A percentile compares a stretch with the other conserved stretches of the same genome.
Conservation (phyloP, 768 basidiomycete genomes). For the Hericium alpestre region DNA sequence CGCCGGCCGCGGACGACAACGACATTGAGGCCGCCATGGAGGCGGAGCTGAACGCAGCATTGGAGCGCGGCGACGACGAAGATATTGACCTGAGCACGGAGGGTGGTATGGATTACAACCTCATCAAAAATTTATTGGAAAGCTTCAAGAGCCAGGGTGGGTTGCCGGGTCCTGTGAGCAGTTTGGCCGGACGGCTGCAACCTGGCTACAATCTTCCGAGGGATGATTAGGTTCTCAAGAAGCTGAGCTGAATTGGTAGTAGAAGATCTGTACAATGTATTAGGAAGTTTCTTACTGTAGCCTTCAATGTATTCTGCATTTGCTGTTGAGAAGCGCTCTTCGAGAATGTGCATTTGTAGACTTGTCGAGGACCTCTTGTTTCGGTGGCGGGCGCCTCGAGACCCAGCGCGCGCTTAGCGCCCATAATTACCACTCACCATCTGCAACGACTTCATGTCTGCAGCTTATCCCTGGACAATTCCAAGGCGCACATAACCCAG, state of each 20-base stretch:
- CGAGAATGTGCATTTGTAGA: too few relatives aligned
- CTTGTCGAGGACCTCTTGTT: too few relatives aligned
- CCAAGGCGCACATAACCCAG: neutral
- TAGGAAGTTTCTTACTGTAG: too few relatives aligned
- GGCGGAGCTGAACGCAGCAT: constrained; percentile 59
- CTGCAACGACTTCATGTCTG: too few relatives aligned
- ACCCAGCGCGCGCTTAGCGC: too few relatives aligned
- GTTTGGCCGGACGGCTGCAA: constrained; percentile 74
- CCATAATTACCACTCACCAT: too few relatives aligned
- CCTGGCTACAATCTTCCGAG: constrained; percentile 65
- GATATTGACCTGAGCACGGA: constrained; percentile 38
- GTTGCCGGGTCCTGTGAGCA: constrained; percentile 83
- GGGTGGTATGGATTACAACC: constrained; percentile 64
- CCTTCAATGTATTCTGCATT: too few relatives aligned
- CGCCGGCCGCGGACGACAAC: constrained; percentile 37
- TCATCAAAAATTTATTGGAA: constrained; percentile 96
- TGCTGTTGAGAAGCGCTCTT: too few relatives aligned
- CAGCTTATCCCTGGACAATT: neutral
- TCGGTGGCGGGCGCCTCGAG: too few relatives aligned
- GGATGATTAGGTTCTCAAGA: constrained; percentile 30
- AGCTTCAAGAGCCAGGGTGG: constrained; percentile 92
- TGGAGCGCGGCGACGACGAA: constrained; percentile 45
- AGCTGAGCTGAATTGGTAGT: neutral
- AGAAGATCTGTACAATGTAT: too few relatives aligned
- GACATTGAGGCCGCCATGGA: constrained; percentile 87